Evolutionary conservation across 805 yeast genomes (phyloP).

Genomic region (Wickerhamia fluorescens): DNA sequence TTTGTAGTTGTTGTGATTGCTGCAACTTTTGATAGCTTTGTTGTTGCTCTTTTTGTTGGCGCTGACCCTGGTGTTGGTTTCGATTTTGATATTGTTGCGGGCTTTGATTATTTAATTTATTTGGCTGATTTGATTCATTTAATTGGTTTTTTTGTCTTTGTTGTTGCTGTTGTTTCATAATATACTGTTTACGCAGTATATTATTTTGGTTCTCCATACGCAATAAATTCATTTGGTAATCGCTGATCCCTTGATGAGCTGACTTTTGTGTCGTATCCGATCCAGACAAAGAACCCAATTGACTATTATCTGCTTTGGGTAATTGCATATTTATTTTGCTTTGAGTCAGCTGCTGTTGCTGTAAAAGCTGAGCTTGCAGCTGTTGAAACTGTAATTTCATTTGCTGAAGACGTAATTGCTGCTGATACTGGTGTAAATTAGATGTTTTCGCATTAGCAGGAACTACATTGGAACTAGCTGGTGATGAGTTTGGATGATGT

Average conservation of each 20-base stretch:
- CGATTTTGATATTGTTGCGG: slow-evolving; percentile 7
- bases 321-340: slow-evolving; percentile 5
- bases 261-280: too few relatives aligned
- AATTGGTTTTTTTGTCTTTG: slow-evolving; percentile 7
- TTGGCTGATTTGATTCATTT: too few relatives aligned
- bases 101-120: too few relatives aligned
- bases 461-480: too few relatives aligned
- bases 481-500: too few relatives aligned
- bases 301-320: too few relatives aligned
- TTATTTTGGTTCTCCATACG: slow-evolving; percentile 11
- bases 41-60: slow-evolving; percentile 14
- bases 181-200: slow-evolving; percentile 11
- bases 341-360: slow-evolving; percentile 3
- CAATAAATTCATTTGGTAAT: slow-evolving; percentile 14
- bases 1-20: too few relatives aligned
- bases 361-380: slow-evolving; percentile 6
- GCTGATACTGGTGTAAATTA: slow-evolving; percentile 10
- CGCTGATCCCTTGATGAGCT: slow-evolving; percentile 14
- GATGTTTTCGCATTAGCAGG: too few relatives aligned
- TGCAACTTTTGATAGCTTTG: slow-evolving; percentile 5
- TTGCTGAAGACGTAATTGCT: slow-evolving; percentile 10
- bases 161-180: slow-evolving; percentile 10
- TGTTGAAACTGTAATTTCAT: slow-evolving; percentile 11
- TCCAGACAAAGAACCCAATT: too few relatives aligned
- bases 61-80: slow-evolving; percentile 6